Evolutionary conservation across 441 rosid species (phyloP).

Genomic region (Aquilaria agallochum): DNA sequence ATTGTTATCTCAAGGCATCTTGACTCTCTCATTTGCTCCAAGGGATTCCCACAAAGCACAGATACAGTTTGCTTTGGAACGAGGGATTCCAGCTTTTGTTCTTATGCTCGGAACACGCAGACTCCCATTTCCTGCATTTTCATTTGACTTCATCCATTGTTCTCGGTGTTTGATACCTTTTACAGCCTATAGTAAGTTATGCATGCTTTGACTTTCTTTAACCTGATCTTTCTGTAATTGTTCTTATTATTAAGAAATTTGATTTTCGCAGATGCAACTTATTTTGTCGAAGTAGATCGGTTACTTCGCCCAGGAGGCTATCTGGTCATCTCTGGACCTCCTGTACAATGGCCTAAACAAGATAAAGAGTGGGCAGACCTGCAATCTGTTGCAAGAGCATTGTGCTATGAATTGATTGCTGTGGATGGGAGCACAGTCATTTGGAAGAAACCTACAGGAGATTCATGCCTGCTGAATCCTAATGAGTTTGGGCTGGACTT

Average conservation of each 20-base stretch:
- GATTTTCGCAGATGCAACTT: slow-evolving; percentile 78
- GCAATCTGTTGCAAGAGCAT: slow-evolving; percentile 88
- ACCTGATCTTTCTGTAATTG: slow-evolving; percentile 5
- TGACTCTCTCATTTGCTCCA: slow-evolving; percentile 88
- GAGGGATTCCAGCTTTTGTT: slow-evolving; percentile 95
- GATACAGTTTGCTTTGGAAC: slow-evolving; percentile 86
- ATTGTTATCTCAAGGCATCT: slow-evolving; percentile 62
- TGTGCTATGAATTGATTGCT: slow-evolving; percentile 88
- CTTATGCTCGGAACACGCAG: slow-evolving; percentile 98
- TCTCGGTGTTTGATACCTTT: slow-evolving; percentile 92
- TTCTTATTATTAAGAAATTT: slow-evolving; percentile 17
- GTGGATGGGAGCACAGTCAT: slow-evolving; percentile 98
- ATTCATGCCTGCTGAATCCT: slow-evolving; percentile 73
- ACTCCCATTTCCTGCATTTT: slow-evolving; percentile 88
- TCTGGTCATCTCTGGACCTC: slow-evolving; percentile 96
- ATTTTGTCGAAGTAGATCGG: slow-evolving; percentile 90
- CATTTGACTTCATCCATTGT: slow-evolving; percentile 90
- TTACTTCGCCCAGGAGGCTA: slow-evolving; percentile 93
- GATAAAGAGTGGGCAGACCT: slow-evolving; percentile 99
- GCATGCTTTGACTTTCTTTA: slow-evolving; percentile 1
- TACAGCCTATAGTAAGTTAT: slow-evolving; percentile 86
- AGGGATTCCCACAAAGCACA: slow-evolving; percentile 94
- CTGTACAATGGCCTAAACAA: slow-evolving; percentile 97
- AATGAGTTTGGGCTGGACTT: slow-evolving; percentile 84
- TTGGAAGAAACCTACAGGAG: slow-evolving; percentile 92